Evolutionary conservation across 129 eudicot genomes (phyloP).

Genomic region (Flaveria ramosissima): DNA sequence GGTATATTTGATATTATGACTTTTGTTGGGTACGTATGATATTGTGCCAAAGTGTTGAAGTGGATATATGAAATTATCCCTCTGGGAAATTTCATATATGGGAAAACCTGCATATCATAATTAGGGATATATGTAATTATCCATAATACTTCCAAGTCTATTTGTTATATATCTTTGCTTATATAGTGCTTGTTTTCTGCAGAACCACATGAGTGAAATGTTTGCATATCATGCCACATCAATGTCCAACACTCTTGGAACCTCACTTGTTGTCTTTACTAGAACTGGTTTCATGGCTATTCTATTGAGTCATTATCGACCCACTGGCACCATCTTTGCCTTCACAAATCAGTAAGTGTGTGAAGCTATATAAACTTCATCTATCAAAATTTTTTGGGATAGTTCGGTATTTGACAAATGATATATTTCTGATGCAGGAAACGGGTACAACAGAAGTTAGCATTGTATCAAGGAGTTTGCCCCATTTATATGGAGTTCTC

Average conservation of each 20-base stretch:
- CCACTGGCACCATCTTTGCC: constrained; percentile 93
- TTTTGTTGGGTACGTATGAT: no score
- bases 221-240: constrained; percentile 93
- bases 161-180: background rate
- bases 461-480: constrained; percentile 93
- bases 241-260: constrained; percentile 97
- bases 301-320: constrained; percentile 88
- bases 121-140: no score
- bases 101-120: no score
- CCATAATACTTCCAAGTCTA: background rate
- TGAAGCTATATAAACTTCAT: constrained; percentile 15
- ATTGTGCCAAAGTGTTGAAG: no score
- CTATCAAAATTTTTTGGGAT: background rate
- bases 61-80: no score
- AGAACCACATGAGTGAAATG: constrained; percentile 99
- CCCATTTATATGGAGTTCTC: constrained; percentile 88
- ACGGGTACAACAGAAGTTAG: constrained; percentile 83
- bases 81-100: no score
- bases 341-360: constrained; percentile 90
- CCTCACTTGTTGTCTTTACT: constrained; percentile 93
- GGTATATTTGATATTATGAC: no score
- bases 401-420: constrained; percentile 4
- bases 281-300: constrained; percentile 93
- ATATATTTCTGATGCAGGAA: constrained; percentile 55
- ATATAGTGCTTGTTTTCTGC: constrained; percentile 39